phyloP scores from a whole-genome alignment of 768 basidiomycete genomes.

The Pleurotus tuoliensis region DNA sequence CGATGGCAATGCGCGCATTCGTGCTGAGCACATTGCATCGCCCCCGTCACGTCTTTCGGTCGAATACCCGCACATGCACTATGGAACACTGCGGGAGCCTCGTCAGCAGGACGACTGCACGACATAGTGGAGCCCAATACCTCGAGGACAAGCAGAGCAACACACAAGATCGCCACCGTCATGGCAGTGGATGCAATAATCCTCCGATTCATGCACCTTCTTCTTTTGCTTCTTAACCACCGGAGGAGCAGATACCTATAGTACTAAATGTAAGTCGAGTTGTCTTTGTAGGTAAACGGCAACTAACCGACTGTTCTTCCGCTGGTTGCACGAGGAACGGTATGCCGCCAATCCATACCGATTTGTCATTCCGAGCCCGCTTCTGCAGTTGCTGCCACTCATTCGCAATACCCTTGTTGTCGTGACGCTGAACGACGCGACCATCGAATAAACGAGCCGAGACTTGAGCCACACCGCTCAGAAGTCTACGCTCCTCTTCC shows the following conservation, averaged over 20 bases:
- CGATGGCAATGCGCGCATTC: slow-evolving; percentile 41
- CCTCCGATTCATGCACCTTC: slow-evolving; percentile 45
- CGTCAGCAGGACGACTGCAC: neutral
- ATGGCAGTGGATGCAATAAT: slow-evolving; percentile 55
- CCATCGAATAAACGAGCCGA: slow-evolving; percentile 59
- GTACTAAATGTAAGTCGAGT: too few relatives aligned
- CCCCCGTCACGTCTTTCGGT: slow-evolving; percentile 15
- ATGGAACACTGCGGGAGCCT: slow-evolving; percentile 45
- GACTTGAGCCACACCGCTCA: slow-evolving; percentile 57
- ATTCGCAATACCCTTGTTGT: slow-evolving; percentile 32
- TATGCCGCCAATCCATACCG: slow-evolving; percentile 28
- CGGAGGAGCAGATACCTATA: too few relatives aligned
- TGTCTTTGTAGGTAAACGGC: too few relatives aligned
- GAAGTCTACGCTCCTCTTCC: slow-evolving; percentile 47
- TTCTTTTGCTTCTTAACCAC: slow-evolving; percentile 23
- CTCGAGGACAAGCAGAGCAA: slow-evolving; percentile 52
- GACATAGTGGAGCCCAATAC: slow-evolving; percentile 22
- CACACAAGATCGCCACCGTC: slow-evolving; percentile 53
- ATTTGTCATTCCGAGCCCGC: slow-evolving; percentile 35
- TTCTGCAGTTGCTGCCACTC: slow-evolving; percentile 47
- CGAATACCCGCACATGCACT: slow-evolving; percentile 38
- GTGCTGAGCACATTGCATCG: slow-evolving; percentile 46
- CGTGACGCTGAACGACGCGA: slow-evolving; percentile 25
- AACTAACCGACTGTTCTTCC: neutral
- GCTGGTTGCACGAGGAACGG: slow-evolving; percentile 22